A percentile compares a stretch with the other conserved stretches of the same genome.
phyloP scores from a whole-genome alignment of 371 early-diverging fungal genomes.

The Rhizopus microsporus region DNA sequence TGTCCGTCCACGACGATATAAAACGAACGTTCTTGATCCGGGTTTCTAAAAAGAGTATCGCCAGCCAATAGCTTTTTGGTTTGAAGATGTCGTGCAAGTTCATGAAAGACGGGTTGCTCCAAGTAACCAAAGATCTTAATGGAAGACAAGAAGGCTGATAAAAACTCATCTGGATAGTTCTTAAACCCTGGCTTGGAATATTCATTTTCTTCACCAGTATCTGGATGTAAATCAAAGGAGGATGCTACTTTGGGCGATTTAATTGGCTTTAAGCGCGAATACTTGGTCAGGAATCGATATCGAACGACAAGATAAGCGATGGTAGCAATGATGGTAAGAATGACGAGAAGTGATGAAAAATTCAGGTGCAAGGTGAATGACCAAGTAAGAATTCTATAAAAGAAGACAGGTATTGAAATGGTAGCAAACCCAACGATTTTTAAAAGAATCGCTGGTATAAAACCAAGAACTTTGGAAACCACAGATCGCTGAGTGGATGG shows the following conservation, averaged over 20 bases:
- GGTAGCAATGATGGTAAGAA: conserved; percentile 38
- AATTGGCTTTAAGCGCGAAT: conserved; percentile 72
- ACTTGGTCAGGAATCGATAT: conserved; percentile 74
- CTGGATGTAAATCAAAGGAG: conserved; percentile 82
- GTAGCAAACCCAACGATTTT: conserved; percentile 56
- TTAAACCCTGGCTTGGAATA: conserved; percentile 49
- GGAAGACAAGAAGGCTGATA: conserved; percentile 80
- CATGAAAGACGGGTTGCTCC: conserved; percentile 95
- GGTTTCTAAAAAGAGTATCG: conserved; percentile 80
- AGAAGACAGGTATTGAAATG: conserved; percentile 55
- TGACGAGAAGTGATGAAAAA: conserved; percentile 60
- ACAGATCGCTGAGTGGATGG: conserved; percentile 33
- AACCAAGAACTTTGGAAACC: conserved; percentile 22
- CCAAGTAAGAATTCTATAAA: conserved; percentile 66
- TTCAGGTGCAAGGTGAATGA: conserved; percentile 70
- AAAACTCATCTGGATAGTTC: conserved; percentile 81
- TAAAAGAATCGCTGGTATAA: conserved; percentile 50
- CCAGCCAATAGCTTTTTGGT: conserved; percentile 85
- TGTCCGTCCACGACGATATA: conserved; percentile 95
- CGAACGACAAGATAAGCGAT: conserved; percentile 63
- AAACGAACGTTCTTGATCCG: conserved; percentile 78
- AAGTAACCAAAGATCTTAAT: conserved; percentile 98
- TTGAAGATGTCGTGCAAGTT: conserved; percentile 85
- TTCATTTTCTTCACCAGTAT: conserved; percentile 63
- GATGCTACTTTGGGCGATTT: conserved; percentile 53